Base-by-base conservation (phyloP, 1,284 basidiomycete genomes). In the Ceratobasidium sp. region DNA sequence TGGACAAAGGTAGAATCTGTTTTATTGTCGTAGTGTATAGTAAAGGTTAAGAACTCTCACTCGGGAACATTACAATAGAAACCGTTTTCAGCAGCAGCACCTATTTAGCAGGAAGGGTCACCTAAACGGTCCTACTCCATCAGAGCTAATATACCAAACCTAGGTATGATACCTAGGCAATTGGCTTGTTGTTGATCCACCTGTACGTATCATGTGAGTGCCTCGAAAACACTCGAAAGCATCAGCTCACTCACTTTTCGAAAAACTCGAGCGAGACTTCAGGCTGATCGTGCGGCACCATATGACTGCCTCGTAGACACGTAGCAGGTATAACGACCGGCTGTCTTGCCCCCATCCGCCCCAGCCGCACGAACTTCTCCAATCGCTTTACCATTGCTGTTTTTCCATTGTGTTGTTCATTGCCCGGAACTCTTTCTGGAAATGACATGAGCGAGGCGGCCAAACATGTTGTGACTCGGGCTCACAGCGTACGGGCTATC, bases 321-420 rank as follows among this genome's bases (percentile, higher is more conserved):
- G 83, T 32, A 89, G 77, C 88, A 89, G 6, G 87, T 88, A 78
- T 88, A 86, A 2, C 82, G 85, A 2, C 87, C 87, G 0, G 87
- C 85, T 62, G 87, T 88, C 80, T 88, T 88, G 14, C 62, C 50
- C 43, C 50, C 62, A 14, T 30, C 5, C 30, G 34, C n/a, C n/a
- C 62, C 62, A n/a, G 62, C 62, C 12, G 62, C 62, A 3, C 62
- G 48, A 80, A 81, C 87, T 45, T 85, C 77, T 1, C 86, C 88
- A 1, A 87, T 80, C 0, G 77, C 58, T 67, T 84, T 80, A 0
- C 87, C 88, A 3, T 79, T 76, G 30, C 52, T 55, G 16, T 55
- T 67, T 26, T 36, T 67, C 62, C 62, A 67, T n/a, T 28, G 50
- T 67, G 26, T 53, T 67, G 23, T 67, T 67, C 34, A 55, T 28